A percentile compares a stretch with the other conserved stretches of the same genome.
These are phyloP conservation scores for Trichopus zeylanicus DNA, from an alignment of 116 monocot species.

Conservation along the genomic window DNA sequence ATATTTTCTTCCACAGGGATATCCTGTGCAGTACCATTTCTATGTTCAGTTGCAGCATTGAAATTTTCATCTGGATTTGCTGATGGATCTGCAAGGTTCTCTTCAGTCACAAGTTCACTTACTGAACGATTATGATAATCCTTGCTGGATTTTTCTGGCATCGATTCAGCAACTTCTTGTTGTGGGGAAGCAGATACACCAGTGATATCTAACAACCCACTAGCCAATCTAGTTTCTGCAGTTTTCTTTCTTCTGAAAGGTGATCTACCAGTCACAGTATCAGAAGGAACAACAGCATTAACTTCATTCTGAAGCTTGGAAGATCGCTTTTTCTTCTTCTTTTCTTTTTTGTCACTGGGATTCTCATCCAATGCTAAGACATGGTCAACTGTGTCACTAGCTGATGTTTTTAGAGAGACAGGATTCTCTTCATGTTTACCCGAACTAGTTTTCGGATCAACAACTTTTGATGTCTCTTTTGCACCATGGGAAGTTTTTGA, in stretches of 20 bases:
- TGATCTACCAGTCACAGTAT: not conserved
- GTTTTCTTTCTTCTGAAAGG: not conserved
- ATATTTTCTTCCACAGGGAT: not conserved
- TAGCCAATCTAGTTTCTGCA: not conserved
- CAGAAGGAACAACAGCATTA: conserved; percentile 7
- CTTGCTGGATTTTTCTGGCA: not conserved
- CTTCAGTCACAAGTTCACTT: conserved; percentile 8
- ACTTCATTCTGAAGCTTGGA: conserved; percentile 9
- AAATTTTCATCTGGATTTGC: not conserved
- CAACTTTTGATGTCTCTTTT: too few species aligned
- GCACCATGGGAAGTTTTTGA: not conserved
- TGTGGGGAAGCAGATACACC: not conserved
- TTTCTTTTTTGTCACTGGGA: conserved; percentile 13
- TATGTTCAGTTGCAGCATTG: not conserved
- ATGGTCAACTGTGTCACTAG: not conserved
- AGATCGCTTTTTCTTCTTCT: conserved; percentile 19
- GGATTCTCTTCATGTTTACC: conserved; percentile 8
- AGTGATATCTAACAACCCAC: not conserved
- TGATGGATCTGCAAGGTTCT: not conserved
- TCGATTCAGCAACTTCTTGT: not conserved
- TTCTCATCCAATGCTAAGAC: not conserved
- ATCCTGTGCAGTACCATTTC: not conserved
- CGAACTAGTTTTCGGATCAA: not conserved
- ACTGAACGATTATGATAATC: not conserved
- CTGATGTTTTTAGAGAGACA: conserved; percentile 2